Base-by-base conservation (phyloP, 768 basidiomycete genomes). In the Trametes villosa region DNA sequence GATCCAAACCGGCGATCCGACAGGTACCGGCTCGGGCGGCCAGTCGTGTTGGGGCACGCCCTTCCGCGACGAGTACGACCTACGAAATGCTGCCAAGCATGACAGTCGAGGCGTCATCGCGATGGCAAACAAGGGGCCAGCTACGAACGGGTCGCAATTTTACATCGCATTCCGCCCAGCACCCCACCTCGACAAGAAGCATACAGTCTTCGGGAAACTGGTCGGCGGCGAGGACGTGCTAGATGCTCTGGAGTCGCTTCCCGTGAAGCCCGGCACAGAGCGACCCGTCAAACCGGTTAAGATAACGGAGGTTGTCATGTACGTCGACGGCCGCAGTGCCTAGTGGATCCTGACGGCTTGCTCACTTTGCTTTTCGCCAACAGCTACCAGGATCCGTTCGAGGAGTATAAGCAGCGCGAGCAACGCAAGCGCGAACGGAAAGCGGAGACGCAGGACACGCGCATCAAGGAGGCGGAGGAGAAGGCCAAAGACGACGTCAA, bases 1-100 rank as follows among this genome's bases (percentile, higher is more conserved):
- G 94, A 86, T 95, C n/a, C 96, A 98, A 83, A 95, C 95, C 2
- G 97, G 97, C 31, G 97, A 99, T 71, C 97, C 97, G 7, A 93
- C 93, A 0, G 96, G 97, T 2, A 98, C 95, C 1, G 97, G 97
- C 1, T 79, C 91, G 30, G 97, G 97, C 9, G 97, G 97, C 6
- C 82, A 93, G 67, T 94, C 92, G 7, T 86, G 86, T 71, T 98
- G 97, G 97, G 95, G 93, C 1, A 94, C 89, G 17, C 92, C 94
- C 11, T 99, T 99, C 77, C 86, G 96, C 57, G 97, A 99, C 69
- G 97, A 99, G 74, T 84, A 91, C 70, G 90, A 92, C 68, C 68
- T 92, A 60, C 94, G 93, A 71, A 89, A 88, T 49, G 95, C 96
- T 0, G 92, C 87, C 6, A 93, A 88, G 72, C 91, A 96, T 66